phyloP scores from a whole-genome alignment of 306 rosid genomes.

The Prunus armeniaca region DNA sequence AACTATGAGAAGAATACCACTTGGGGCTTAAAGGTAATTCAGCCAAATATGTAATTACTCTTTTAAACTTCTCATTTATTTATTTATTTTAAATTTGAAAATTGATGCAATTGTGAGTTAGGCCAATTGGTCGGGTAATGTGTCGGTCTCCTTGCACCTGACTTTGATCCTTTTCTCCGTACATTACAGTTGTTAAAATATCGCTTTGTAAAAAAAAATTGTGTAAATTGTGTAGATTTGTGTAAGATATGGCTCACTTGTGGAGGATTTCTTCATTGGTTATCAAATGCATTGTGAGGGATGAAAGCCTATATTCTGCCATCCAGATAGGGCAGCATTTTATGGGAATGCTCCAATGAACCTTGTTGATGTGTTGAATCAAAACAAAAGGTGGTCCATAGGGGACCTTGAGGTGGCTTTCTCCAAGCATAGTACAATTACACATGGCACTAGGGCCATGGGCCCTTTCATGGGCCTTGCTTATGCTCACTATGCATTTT shows the following conservation, averaged over 20 bases:
- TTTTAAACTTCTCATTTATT: no score
- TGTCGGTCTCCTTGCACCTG: no score
- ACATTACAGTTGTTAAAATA: no score
- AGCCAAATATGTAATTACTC: no score
- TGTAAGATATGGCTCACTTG: constrained; percentile 36
- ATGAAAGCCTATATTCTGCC: constrained; percentile 35
- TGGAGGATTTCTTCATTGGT: constrained; percentile 36
- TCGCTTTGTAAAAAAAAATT: no score
- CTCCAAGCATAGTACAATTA: constrained; percentile 28
- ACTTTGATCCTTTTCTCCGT: no score
- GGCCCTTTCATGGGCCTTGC: constrained; percentile 33
- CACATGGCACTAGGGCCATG: constrained; percentile 13
- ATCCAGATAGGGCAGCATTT: constrained; percentile 37
- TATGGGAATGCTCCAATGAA: constrained; percentile 37
- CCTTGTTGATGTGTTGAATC: constrained; percentile 32
- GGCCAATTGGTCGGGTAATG: no score
- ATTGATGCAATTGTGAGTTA: no score
- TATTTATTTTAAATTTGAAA: no score
- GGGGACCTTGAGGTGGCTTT: constrained; percentile 28
- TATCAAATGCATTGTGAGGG: constrained; percentile 28
- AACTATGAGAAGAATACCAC: constrained; percentile 26
- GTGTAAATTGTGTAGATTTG: constrained; percentile 23
- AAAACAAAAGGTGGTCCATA: constrained; percentile 33
- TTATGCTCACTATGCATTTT: constrained; percentile 17
- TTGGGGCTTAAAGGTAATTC: constrained; percentile 45